Evolutionary conservation across 2,329 filamentous ascomycete genomes (phyloP).

Genomic region (Xylariales sp.): DNA sequence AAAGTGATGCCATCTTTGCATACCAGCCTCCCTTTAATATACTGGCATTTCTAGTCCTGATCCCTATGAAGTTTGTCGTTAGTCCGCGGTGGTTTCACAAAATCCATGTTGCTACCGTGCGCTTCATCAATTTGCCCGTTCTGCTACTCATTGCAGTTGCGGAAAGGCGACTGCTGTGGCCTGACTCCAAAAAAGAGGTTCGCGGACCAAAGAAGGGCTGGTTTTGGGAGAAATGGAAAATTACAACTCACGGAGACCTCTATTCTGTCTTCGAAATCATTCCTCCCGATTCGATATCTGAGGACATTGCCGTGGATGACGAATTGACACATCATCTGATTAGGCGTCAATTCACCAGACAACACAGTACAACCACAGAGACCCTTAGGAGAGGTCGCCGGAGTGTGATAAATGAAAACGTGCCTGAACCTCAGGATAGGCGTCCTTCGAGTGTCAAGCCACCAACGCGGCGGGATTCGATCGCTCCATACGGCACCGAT

Average conservation of each 20-base stretch:
- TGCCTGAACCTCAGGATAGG: constrained; percentile 9
- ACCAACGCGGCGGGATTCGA: constrained; percentile 49
- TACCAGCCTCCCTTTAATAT: constrained; percentile 84
- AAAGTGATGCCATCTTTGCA: constrained; percentile 77
- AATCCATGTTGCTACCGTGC: constrained; percentile 74
- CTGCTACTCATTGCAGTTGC: constrained; percentile 66
- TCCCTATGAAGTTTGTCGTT: constrained; percentile 74
- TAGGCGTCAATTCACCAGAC: constrained; percentile 49
- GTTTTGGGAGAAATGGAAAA: constrained; percentile 65
- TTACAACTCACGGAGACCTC: constrained; percentile 68
- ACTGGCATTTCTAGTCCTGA: constrained; percentile 66
- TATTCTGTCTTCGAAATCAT: constrained; percentile 69
- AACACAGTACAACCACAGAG: constrained; percentile 32
- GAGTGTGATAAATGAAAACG: constrained; percentile 5
- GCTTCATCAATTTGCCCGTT: constrained; percentile 70
- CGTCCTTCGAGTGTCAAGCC: constrained; percentile 17
- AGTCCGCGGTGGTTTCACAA: constrained; percentile 88
- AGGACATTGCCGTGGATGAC: constrained; percentile 56
- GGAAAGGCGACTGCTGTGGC: constrained; percentile 68
- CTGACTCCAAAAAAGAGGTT: constrained; percentile 17
- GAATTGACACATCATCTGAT: constrained; percentile 55
- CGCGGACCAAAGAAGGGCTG: constrained; percentile 20
- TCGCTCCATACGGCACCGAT: constrained; percentile 43
- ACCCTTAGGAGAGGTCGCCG: constrained; percentile 6
- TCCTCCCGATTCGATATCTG: constrained; percentile 56